These are phyloP conservation scores for Carex littledalei DNA, from an alignment of 176 grass and related monocot genomes.

Conservation along the genomic window DNA sequence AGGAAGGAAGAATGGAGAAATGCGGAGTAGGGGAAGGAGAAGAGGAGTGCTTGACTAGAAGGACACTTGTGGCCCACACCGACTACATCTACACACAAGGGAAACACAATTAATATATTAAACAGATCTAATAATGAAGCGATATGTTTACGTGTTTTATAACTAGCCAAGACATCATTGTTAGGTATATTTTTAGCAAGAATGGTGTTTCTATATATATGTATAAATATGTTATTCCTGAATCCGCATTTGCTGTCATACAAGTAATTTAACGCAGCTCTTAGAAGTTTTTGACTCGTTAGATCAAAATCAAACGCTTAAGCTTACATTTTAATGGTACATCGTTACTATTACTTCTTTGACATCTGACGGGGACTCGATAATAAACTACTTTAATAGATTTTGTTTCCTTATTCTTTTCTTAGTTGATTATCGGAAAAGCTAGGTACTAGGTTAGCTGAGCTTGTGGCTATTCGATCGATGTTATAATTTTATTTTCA, in stretches of 20 bases:
- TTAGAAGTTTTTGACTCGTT: background rate
- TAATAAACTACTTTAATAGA: background rate
- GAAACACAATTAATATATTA: conserved; percentile 31
- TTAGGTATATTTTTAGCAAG: no score
- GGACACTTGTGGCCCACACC: conserved; percentile 41
- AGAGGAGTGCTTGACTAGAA: conserved; percentile 32
- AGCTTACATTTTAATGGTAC: background rate
- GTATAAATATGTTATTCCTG: background rate
- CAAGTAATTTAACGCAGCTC: background rate
- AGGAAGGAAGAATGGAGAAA: conserved; percentile 6
- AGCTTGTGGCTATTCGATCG: background rate
- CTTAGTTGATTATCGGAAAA: background rate
- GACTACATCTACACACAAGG: conserved; percentile 50
- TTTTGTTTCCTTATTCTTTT: background rate
- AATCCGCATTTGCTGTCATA: background rate
- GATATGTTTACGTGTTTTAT: background rate
- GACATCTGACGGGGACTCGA: background rate
- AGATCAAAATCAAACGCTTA: background rate
- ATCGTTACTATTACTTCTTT: background rate
- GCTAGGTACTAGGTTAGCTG: background rate
- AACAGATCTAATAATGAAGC: background rate
- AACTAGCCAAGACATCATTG: no score
- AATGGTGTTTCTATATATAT: background rate
- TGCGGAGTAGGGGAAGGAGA: conserved; percentile 11
- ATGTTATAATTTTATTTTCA: background rate